phyloP scores from a whole-genome alignment of 2,329 filamentous ascomycete genomes.

The Ampelomyces quisqualis region DNA sequence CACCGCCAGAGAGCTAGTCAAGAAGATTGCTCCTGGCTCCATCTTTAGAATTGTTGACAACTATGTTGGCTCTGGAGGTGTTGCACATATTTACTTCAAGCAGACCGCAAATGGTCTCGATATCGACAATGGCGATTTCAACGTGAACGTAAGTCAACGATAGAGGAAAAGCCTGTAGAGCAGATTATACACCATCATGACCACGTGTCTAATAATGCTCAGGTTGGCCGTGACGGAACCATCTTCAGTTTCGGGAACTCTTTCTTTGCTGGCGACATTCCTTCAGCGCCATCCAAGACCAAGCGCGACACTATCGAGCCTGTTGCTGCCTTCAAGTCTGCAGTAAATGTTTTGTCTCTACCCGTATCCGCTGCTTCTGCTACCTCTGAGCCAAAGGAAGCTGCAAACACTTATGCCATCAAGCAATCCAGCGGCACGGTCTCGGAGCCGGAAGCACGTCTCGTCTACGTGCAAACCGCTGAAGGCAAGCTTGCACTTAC shows the following conservation, averaged over 20 bases:
- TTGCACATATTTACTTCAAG: constrained; percentile 61
- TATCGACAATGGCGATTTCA: constrained; percentile 62
- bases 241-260: constrained; percentile 61
- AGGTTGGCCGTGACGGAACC: constrained; percentile 55
- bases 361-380: constrained; percentile 47
- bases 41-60: constrained; percentile 57
- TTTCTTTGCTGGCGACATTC: constrained; percentile 50
- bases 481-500: constrained; percentile 53
- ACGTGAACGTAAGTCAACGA: constrained; percentile 60
- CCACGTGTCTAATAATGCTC: not conserved
- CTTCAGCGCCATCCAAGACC: constrained; percentile 36
- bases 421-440: constrained; percentile 53
- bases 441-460: constrained; percentile 56
- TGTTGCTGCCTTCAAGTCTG: constrained; percentile 47
- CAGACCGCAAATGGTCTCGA: constrained; percentile 60
- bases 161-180: no score
- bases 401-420: constrained; percentile 47
- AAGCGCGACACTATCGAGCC: constrained; percentile 50
- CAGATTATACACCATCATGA: not conserved
- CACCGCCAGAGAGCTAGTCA: constrained; percentile 37
- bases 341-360: constrained; percentile 45
- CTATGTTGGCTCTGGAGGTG: constrained; percentile 57
- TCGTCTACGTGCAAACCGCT: constrained; percentile 56
- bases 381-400: constrained; percentile 43
- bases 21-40: constrained; percentile 38